phyloP scores from a whole-genome alignment of 1,139 yeast genomes.

The Entelexis sorbosivorans region DNA sequence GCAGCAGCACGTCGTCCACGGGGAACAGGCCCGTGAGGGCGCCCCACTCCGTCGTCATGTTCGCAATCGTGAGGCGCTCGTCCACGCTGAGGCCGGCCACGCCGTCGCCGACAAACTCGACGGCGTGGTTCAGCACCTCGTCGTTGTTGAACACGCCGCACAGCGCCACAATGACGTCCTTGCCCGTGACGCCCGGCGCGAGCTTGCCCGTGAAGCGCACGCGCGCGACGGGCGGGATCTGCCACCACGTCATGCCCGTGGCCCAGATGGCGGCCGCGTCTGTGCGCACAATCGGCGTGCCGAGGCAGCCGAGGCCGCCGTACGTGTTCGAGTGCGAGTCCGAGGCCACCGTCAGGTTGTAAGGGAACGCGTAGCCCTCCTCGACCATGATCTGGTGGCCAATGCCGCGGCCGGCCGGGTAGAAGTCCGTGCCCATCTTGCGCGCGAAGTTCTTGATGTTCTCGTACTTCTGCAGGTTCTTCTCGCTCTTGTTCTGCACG shows the following conservation, averaged over 20 bases:
- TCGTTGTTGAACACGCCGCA: slow-evolving; percentile 94
- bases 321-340: slow-evolving; percentile 97
- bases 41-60: slow-evolving; percentile 99
- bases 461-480: slow-evolving; percentile 72
- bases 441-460: slow-evolving; percentile 84
- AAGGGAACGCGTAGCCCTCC: slow-evolving; percentile 96
- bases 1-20: slow-evolving; percentile 62
- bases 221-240: slow-evolving; percentile 95
- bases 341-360: slow-evolving; percentile 86
- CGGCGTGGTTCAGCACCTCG: slow-evolving; percentile 93
- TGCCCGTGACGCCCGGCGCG: slow-evolving; percentile 85
- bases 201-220: slow-evolving; percentile 76
- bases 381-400: slow-evolving; percentile 99
- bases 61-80: slow-evolving; percentile 89
- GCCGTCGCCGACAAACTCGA: slow-evolving; percentile 89
- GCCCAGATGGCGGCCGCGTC: slow-evolving; percentile 99
- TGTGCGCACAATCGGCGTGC: slow-evolving; percentile 95
- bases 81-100: slow-evolving; percentile 66
- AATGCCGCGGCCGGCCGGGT: slow-evolving; percentile 97
- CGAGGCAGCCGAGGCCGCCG: slow-evolving; percentile 92
- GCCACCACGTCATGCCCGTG: slow-evolving; percentile 99
- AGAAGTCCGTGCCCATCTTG: slow-evolving; percentile 89
- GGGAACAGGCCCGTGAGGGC: slow-evolving; percentile 96
- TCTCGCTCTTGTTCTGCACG: slow-evolving; percentile 83
- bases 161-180: slow-evolving; percentile 89